These are phyloP conservation scores for Ganoderma meredithae DNA, from an alignment of 1,284 basidiomycete genomes.

Conservation along the genomic window DNA sequence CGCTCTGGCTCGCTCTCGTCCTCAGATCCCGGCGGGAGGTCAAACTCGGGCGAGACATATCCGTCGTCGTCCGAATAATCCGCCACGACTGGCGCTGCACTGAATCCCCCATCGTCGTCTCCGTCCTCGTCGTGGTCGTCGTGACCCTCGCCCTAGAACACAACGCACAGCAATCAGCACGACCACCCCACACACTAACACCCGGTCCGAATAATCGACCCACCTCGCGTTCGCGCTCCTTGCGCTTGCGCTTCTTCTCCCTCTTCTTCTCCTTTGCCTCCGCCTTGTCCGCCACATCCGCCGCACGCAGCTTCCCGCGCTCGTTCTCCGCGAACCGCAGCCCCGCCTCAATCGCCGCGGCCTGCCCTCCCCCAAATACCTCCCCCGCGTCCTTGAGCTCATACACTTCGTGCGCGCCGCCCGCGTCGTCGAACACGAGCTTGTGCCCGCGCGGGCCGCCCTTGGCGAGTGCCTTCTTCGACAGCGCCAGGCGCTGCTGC, in stretches of 20 bases:
- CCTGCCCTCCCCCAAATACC: constrained; percentile 66
- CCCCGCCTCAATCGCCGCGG: constrained; percentile 73
- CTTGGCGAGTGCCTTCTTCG: constrained; percentile 80
- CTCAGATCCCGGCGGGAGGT: constrained; percentile 59
- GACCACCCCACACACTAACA: neutral
- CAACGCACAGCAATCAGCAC: neutral
- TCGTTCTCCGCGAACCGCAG: constrained; percentile 78
- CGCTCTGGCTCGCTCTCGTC: constrained; percentile 46
- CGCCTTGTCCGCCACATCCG: constrained; percentile 81
- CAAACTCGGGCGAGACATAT: constrained; percentile 79
- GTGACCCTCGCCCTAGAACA: constrained; percentile 23
- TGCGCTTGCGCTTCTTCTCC: constrained; percentile 86
- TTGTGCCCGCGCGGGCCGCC: constrained; percentile 70
- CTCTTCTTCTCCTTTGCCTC: constrained; percentile 88
- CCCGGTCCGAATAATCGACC: constrained; percentile 33
- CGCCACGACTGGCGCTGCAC: constrained; percentile 40
- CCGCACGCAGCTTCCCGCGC: constrained; percentile 71
- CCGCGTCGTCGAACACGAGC: constrained; percentile 89
- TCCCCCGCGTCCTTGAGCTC: constrained; percentile 80
- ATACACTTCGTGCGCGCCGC: constrained; percentile 80
- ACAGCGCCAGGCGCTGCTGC: constrained; percentile 74
- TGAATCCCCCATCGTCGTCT: constrained; percentile 29
- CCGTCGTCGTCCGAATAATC: constrained; percentile 62
- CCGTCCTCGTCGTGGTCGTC: constrained; percentile 40
- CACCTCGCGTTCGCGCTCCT: constrained; percentile 83